Conservation (phyloP, 176 grass and related monocot species). For the Rhipidocladum racemiflorum region DNA sequence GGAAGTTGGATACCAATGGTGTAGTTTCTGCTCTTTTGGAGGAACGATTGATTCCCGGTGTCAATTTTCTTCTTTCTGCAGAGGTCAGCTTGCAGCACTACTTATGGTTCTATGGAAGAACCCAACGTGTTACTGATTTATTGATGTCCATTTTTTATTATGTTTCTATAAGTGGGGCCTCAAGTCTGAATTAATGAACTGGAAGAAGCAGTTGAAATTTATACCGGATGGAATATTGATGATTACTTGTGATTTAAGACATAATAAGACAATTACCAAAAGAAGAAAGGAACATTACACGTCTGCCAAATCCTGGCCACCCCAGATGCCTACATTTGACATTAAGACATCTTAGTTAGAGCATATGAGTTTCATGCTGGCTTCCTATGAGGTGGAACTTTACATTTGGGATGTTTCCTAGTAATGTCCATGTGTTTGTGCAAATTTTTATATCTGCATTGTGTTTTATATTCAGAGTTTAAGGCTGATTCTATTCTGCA, state of each 20-base stretch:
- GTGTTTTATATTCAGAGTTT: not conserved
- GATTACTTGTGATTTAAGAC: not conserved
- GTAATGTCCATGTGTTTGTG: not conserved
- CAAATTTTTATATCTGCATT: not conserved
- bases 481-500: constrained; percentile 11
- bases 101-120: constrained; percentile 6
- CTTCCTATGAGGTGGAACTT: not conserved
- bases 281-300: not conserved
- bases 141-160: not conserved
- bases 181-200: not conserved
- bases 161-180: not conserved
- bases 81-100: constrained; percentile 52
- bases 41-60: constrained; percentile 34
- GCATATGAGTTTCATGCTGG: not conserved
- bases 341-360: not conserved
- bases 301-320: not conserved
- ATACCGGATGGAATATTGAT: not conserved
- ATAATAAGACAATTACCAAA: not conserved
- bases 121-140: not conserved
- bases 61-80: constrained; percentile 64
- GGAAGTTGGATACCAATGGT: constrained; percentile 66
- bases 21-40: constrained; percentile 65
- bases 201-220: not conserved
- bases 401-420: not conserved
- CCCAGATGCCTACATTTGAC: not conserved